These are phyloP conservation scores for Diaporthe ilicicola DNA, from an alignment of 2,329 filamentous ascomycete genomes.

Conservation along the genomic window DNA sequence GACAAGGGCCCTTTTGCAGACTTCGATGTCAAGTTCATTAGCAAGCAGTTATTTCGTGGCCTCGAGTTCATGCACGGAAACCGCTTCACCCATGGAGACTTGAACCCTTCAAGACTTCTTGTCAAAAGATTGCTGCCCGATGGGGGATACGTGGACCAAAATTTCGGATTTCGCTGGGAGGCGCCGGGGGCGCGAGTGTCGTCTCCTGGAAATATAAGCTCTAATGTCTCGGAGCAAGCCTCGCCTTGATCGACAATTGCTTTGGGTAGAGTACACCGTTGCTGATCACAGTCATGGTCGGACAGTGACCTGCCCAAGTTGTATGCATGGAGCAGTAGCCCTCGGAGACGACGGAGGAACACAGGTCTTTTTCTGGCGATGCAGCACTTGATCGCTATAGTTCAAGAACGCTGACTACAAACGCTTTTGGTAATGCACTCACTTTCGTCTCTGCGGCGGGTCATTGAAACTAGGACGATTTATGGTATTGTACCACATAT, in stretches of 20 bases:
- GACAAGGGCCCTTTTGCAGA: background rate
- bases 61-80: constrained; percentile 1
- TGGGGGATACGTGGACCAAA: background rate
- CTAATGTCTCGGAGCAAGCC: background rate
- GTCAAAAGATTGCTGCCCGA: background rate
- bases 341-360: too few relatives aligned
- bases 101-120: background rate
- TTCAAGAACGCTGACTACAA: too few relatives aligned
- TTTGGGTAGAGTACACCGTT: too few relatives aligned
- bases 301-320: background rate
- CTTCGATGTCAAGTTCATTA: background rate
- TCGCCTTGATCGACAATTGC: background rate
- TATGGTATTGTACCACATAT: too few relatives aligned
- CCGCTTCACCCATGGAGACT: background rate
- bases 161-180: background rate
- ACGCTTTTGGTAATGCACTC: too few relatives aligned
- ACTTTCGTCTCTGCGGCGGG: too few relatives aligned
- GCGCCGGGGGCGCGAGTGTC: background rate
- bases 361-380: too few relatives aligned
- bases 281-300: background rate
- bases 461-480: too few relatives aligned
- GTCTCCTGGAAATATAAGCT: background rate
- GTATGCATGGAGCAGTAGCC: too few relatives aligned
- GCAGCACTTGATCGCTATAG: too few relatives aligned
- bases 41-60: background rate